Conservation (phyloP, 176 grass and related monocot genomes). For the Ampelocalamus luodianensis region DNA sequence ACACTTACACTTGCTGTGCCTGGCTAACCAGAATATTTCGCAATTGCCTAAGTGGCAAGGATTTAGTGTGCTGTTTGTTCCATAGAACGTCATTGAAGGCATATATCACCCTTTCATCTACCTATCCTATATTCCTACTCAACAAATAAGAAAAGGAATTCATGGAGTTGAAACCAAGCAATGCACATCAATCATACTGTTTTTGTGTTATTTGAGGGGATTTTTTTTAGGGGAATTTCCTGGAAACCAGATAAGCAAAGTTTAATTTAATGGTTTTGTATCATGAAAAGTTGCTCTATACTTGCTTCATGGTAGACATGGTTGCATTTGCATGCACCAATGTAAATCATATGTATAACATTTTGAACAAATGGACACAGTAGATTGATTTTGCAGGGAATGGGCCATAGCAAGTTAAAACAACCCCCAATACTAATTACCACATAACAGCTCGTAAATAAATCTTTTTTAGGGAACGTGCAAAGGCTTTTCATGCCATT, state of each 20-base stretch:
- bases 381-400: neutral
- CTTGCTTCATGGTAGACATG: neutral
- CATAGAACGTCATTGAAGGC: neutral
- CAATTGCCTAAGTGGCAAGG: neutral
- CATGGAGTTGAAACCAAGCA: constrained; percentile 2
- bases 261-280: neutral
- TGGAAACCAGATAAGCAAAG: neutral
- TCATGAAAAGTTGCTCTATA: neutral
- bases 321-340: neutral
- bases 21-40: no score
- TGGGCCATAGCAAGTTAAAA: neutral
- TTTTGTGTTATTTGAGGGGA: neutral
- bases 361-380: neutral
- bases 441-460: no score
- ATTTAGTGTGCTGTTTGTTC: neutral
- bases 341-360: neutral
- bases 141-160: constrained; percentile 7
- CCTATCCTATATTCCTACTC: neutral
- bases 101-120: neutral
- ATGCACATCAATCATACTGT: neutral
- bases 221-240: neutral
- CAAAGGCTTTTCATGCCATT: no score
- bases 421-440: no score
- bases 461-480: no score
- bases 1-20: no score